Conservation (phyloP, 257 asterid genomes). For the Perilla frutescens region DNA sequence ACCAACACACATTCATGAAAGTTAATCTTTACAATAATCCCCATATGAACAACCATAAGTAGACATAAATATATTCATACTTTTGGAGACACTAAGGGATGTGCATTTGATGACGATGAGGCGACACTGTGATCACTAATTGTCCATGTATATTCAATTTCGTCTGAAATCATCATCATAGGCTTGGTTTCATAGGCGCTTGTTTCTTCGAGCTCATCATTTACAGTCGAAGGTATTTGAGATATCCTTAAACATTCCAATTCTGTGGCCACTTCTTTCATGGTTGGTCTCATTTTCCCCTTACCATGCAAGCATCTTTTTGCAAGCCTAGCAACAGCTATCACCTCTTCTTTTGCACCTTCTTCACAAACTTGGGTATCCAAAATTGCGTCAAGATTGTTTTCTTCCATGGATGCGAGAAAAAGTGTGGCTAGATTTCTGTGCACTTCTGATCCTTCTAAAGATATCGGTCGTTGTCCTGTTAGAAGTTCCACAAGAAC, state of each 20-base stretch:
- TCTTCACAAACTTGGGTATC: constrained; percentile 17
- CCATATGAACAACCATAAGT: too few species aligned
- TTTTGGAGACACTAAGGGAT: too few species aligned
- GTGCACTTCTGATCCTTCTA: neutral
- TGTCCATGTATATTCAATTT: neutral
- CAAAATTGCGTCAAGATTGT: neutral
- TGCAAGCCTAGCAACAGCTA: constrained; percentile 21
- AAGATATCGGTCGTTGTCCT: neutral
- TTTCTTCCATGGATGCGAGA: neutral
- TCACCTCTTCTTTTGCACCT: constrained; percentile 6
- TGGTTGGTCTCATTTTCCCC: constrained; percentile 40
- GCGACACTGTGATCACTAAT: neutral
- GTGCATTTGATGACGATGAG: too few species aligned
- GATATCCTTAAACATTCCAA: constrained; percentile 9
- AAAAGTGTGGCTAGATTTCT: neutral
- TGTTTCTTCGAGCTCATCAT: neutral
- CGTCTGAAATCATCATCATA: neutral
- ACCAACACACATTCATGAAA: too few species aligned
- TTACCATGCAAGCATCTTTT: constrained; percentile 30
- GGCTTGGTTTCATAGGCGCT: neutral
- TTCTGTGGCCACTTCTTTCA: constrained; percentile 39
- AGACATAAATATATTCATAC: too few species aligned
- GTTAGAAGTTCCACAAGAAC: constrained; percentile 38
- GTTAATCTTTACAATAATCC: too few species aligned
- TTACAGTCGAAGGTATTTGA: too few species aligned